Evolutionary conservation across 1,284 basidiomycete species (phyloP).

Genomic region (Stereum hirsutum): DNA sequence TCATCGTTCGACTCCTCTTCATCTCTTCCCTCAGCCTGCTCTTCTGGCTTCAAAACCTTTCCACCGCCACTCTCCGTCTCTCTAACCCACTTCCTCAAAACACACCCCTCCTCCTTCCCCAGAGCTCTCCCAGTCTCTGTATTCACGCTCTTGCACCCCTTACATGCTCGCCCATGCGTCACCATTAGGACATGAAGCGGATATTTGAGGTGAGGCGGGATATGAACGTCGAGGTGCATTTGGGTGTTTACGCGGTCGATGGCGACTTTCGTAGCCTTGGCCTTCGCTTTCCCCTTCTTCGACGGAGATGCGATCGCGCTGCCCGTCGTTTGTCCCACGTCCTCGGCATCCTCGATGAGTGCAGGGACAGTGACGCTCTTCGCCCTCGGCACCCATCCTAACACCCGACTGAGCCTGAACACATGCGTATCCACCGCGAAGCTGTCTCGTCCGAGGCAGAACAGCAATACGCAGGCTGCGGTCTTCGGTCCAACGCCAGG

Average conservation of each 20-base stretch:
- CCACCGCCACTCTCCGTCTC: slow-evolving; percentile 16
- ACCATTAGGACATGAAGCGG: slow-evolving; percentile 67
- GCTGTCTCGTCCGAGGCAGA: slow-evolving; percentile 62
- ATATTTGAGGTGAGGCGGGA: slow-evolving; percentile 62
- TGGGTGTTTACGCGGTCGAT: slow-evolving; percentile 61
- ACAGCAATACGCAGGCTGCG: slow-evolving; percentile 70
- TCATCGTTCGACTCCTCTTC: too few relatives aligned
- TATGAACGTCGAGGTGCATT: slow-evolving; percentile 56
- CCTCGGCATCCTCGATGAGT: too few relatives aligned
- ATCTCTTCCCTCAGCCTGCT: too few relatives aligned
- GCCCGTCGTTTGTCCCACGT: too few relatives aligned
- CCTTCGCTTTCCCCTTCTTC: too few relatives aligned
- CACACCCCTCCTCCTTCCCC: slow-evolving; percentile 16
- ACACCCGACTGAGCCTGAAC: slow-evolving; percentile 51
- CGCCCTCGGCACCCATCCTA: slow-evolving; percentile 64
- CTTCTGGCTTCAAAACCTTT: too few relatives aligned
- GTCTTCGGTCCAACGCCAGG: slow-evolving; percentile 75
- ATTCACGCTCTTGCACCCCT: slow-evolving; percentile 53
- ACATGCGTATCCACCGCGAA: slow-evolving; percentile 79
- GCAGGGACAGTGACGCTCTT: too few relatives aligned
- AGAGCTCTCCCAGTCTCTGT: slow-evolving; percentile 10
- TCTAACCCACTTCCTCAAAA: slow-evolving; percentile 22
- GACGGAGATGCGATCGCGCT: too few relatives aligned
- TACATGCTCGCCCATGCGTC: slow-evolving; percentile 48
- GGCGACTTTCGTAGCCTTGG: too few relatives aligned